Conservation (phyloP, 2,329 filamentous ascomycete species). For the Whalleya microplaca region DNA sequence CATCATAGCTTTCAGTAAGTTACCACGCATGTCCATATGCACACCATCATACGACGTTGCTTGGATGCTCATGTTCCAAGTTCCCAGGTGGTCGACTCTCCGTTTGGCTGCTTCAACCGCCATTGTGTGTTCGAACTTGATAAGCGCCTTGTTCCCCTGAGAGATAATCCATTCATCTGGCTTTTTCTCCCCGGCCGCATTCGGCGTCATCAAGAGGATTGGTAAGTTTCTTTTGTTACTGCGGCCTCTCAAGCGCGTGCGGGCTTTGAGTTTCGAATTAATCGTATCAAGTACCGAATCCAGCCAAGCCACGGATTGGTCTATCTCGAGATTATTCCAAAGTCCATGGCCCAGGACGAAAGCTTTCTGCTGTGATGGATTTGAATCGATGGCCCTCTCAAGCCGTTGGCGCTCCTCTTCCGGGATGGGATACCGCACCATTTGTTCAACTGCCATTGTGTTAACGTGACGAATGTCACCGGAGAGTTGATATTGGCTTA, state of each 20-base stretch:
- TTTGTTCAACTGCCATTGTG: slow-evolving; percentile 43
- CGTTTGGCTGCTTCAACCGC: slow-evolving; percentile 38
- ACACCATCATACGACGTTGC: slow-evolving; percentile 52
- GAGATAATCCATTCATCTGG: slow-evolving; percentile 49
- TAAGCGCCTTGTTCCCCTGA: slow-evolving; percentile 52
- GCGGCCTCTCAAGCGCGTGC: slow-evolving; percentile 19
- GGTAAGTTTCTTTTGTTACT: slow-evolving; percentile 23
- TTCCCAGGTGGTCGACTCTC: slow-evolving; percentile 50
- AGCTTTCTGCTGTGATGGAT: slow-evolving; percentile 40
- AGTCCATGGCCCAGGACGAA: slow-evolving; percentile 52
- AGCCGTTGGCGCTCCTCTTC: slow-evolving; percentile 44
- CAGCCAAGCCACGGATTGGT: slow-evolving; percentile 46
- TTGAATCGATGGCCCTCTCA: slow-evolving; percentile 38
- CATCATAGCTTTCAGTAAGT: slow-evolving; percentile 54
- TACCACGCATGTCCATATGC: slow-evolving; percentile 51
- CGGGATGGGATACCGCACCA: slow-evolving; percentile 47
- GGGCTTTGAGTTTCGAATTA: slow-evolving; percentile 24
- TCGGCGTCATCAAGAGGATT: slow-evolving; percentile 47
- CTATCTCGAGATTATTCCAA: slow-evolving; percentile 50
- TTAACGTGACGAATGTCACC: slow-evolving; percentile 12
- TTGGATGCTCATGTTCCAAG: slow-evolving; percentile 56
- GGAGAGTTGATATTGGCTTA: slow-evolving; percentile 14
- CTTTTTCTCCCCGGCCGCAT: slow-evolving; percentile 49
- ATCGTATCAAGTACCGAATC: slow-evolving; percentile 41
- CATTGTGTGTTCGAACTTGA: slow-evolving; percentile 49